Conservation (phyloP, 2,329 filamentous ascomycete species). For the Aspergillus brasiliensis region DNA sequence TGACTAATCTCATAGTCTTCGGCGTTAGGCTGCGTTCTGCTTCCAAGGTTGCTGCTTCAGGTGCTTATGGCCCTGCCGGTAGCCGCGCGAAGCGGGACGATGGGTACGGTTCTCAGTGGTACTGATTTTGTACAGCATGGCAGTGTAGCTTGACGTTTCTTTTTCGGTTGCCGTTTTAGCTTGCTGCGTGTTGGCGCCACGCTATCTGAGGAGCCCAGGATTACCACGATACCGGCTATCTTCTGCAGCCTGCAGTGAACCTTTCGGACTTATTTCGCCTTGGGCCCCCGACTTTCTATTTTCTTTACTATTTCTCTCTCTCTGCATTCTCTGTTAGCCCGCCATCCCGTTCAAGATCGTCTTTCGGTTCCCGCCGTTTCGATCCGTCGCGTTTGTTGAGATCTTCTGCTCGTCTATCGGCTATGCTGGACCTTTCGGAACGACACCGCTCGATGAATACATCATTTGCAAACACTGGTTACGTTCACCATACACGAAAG, state of each 20-base stretch:
- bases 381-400: conserved; percentile 30
- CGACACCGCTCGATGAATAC: background rate
- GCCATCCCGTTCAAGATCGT: conserved; percentile 38
- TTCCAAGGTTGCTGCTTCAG: conserved; percentile 67
- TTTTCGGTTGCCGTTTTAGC: conserved; percentile 21
- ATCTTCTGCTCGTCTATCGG: conserved; percentile 21
- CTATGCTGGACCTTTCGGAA: conserved; percentile 11
- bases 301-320: conserved; percentile 29
- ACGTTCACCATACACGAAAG: conserved; percentile 15
- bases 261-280: conserved; percentile 37
- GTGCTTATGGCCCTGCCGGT: conserved; percentile 48
- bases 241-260: conserved; percentile 34
- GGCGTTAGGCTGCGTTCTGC: conserved; percentile 84
- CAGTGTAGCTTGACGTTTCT: conserved; percentile 31
- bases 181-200: conserved; percentile 32
- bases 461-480: background rate
- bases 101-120: conserved; percentile 53
- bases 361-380: conserved; percentile 36
- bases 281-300: conserved; percentile 29
- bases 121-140: conserved; percentile 42
- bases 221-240: conserved; percentile 30
- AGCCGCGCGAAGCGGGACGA: conserved; percentile 58
- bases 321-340: conserved; percentile 40
- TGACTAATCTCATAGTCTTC: conserved; percentile 81
- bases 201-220: conserved; percentile 34